Base-by-base conservation (phyloP, 164 flowering plant species). In the Sedum album region DNA sequence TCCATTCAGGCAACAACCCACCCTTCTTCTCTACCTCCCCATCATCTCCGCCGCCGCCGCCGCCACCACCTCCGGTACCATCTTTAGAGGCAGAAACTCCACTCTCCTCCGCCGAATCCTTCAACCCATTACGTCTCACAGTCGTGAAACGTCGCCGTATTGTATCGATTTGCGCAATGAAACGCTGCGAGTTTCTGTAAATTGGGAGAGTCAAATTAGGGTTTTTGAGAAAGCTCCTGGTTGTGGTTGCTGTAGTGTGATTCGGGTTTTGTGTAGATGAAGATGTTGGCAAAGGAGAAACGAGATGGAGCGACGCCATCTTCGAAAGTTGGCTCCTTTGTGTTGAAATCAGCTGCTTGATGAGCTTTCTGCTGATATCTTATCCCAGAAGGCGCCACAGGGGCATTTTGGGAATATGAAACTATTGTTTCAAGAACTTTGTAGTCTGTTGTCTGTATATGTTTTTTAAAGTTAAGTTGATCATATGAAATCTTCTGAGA, bases 1-100 rank as follows among this genome's bases (percentile, higher is more conserved):
- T 44, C 97, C 97, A 92, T 67, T 87, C 90, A 9, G 97, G 88
- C 63, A 87, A 76, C 11, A 68, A 10, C 68, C 89, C 77, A 13
- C 20, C 86, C 42, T 11, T 75, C 57, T 77, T 75, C 62, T 77
- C 53, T 1, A 57, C 75, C 17, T 74, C 86, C 36, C 74, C 86
- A 6, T 71, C 87, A 15, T 69, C 92, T 0, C 72, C 89, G 1
- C 77, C 91, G 0, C 79, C 86, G 2, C 81, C 87, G 3, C 76
- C 89, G 1, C 77, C 91, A 1, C 79, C 86, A 2, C 81, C 87
- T 2, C 76, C 84, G 2, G 76, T 82, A 1, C 72, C 85, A 17
- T 79, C 87, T 11, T 74, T 79, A 26, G 72, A 73, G 63, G 77
- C 35, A 31, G 38, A 75, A 20, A 77, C 71, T 68, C 85, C 84